A percentile compares a stretch with the other conserved stretches of the same genome.
Evolutionary conservation across 169 alveolate genomes (phyloP).

Genomic region (Eimeria zaria): DNA sequence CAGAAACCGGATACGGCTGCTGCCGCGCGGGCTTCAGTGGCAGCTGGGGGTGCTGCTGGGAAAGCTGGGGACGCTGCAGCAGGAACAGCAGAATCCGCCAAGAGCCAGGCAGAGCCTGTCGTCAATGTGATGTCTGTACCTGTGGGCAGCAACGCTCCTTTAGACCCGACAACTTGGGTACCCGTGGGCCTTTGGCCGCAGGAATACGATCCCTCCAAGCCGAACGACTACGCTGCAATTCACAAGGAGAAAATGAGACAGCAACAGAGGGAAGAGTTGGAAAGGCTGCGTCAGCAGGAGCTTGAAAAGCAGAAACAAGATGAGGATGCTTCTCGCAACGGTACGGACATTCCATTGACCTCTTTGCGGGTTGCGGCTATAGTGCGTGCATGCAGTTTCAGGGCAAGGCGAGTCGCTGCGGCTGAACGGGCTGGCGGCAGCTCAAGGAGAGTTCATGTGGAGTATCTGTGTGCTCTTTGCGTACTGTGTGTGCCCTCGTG

Average conservation of each 20-base stretch:
- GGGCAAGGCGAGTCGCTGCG: neutral
- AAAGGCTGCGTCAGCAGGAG: conserved; percentile 80
- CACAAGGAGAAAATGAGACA: conserved; percentile 79
- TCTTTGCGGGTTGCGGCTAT: neutral
- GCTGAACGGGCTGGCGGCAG: neutral
- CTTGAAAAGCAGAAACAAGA: conserved; percentile 72
- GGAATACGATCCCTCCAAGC: conserved; percentile 85
- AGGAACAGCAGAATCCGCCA: conserved; percentile 18
- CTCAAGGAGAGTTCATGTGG: neutral
- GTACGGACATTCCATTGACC: neutral
- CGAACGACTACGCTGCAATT: conserved; percentile 82
- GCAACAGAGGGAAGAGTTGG: conserved; percentile 85
- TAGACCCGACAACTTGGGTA: conserved; percentile 73
- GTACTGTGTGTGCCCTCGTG: conserved; percentile 1
- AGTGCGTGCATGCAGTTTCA: neutral
- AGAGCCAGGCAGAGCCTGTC: conserved; percentile 18
- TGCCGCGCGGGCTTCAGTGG: conserved; percentile 29
- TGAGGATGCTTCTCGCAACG: conserved; percentile 64
- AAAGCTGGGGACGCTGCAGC: conserved; percentile 43
- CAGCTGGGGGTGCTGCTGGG: conserved; percentile 25
- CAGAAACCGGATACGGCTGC: conserved; percentile 17
- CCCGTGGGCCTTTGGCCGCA: conserved; percentile 78
- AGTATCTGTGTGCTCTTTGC: neutral
- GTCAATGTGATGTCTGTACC: conserved; percentile 61
- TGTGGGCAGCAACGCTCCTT: conserved; percentile 33